Percentiles rank a stretch among this genome's conserved stretches.
These are phyloP conservation scores for Cytospora schulzeri DNA, from an alignment of 2,329 filamentous ascomycete genomes.

Conservation along the genomic window DNA sequence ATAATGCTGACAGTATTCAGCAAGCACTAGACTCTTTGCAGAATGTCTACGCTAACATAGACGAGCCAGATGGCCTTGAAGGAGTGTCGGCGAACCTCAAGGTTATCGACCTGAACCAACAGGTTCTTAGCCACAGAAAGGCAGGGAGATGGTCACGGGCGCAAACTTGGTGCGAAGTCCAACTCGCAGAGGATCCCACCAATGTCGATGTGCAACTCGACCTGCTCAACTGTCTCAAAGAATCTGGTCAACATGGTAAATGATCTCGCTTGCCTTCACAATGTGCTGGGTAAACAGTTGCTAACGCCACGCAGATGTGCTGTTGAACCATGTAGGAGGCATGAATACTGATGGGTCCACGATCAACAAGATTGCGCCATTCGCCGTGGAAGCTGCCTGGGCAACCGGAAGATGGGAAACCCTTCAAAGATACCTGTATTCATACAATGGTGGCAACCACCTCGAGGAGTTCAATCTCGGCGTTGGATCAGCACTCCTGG, in stretches of 20 bases:
- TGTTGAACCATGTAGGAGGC: slow-evolving; percentile 83
- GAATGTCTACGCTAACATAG: slow-evolving; percentile 94
- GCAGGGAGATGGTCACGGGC: slow-evolving; percentile 91
- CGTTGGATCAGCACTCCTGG: slow-evolving; percentile 69
- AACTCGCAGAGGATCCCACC: slow-evolving; percentile 76
- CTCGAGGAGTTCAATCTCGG: slow-evolving; percentile 79
- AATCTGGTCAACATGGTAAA: slow-evolving; percentile 91
- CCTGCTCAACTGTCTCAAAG: slow-evolving; percentile 83
- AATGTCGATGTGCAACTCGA: slow-evolving; percentile 79
- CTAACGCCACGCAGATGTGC: slow-evolving; percentile 61
- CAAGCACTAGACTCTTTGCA: slow-evolving; percentile 78
- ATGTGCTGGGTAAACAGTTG: not conserved
- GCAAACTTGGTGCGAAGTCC: slow-evolving; percentile 96
- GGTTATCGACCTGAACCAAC: slow-evolving; percentile 87
- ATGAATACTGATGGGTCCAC: slow-evolving; percentile 60
- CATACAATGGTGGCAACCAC: slow-evolving; percentile 52
- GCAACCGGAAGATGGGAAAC: slow-evolving; percentile 80
- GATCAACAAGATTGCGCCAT: slow-evolving; percentile 70
- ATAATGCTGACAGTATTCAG: slow-evolving; percentile 56
- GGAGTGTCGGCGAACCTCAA: slow-evolving; percentile 88
- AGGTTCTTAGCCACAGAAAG: slow-evolving; percentile 89
- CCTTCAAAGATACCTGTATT: slow-evolving; percentile 66
- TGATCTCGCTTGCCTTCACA: slow-evolving; percentile 14
- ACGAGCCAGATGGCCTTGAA: slow-evolving; percentile 95
- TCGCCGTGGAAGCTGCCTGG: slow-evolving; percentile 91